Conservation (phyloP, 768 basidiomycete genomes). For the Auriscalpium orientale region DNA sequence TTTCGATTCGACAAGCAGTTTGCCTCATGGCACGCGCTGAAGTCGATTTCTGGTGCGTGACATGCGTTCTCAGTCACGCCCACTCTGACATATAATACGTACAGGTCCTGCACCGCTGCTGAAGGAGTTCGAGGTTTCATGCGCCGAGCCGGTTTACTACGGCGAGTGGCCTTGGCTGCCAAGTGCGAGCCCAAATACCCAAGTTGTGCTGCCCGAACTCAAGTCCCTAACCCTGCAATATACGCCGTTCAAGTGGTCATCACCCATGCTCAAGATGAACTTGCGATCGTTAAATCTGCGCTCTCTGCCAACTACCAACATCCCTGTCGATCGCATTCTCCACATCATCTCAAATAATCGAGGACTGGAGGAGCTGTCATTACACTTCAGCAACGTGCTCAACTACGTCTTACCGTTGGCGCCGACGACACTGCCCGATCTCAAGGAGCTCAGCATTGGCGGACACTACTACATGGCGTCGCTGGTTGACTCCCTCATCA, state of each 20-base stretch:
- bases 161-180: constrained; percentile 75
- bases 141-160: constrained; percentile 48
- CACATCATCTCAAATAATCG: constrained; percentile 55
- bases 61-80: neutral
- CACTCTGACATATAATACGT: constrained; percentile 2
- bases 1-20: constrained; percentile 77
- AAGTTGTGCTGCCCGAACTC: constrained; percentile 38
- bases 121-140: constrained; percentile 72
- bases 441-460: constrained; percentile 51
- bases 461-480: constrained; percentile 59
- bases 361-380: constrained; percentile 43
- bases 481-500: constrained; percentile 52
- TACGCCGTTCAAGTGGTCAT: constrained; percentile 72
- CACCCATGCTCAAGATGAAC: constrained; percentile 58
- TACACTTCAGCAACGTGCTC: constrained; percentile 56
- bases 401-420: constrained; percentile 57
- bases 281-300: constrained; percentile 55
- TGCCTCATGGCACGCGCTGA: constrained; percentile 63
- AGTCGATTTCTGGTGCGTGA: constrained; percentile 58
- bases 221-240: constrained; percentile 57
- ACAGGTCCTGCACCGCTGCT: constrained; percentile 67
- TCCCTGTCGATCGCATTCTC: constrained; percentile 64
- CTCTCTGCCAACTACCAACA: constrained; percentile 52
- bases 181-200: constrained; percentile 30
- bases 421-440: constrained; percentile 43